Evolutionary conservation across 2,329 filamentous ascomycete species (phyloP).

Genomic region (Aciculosporium take): DNA sequence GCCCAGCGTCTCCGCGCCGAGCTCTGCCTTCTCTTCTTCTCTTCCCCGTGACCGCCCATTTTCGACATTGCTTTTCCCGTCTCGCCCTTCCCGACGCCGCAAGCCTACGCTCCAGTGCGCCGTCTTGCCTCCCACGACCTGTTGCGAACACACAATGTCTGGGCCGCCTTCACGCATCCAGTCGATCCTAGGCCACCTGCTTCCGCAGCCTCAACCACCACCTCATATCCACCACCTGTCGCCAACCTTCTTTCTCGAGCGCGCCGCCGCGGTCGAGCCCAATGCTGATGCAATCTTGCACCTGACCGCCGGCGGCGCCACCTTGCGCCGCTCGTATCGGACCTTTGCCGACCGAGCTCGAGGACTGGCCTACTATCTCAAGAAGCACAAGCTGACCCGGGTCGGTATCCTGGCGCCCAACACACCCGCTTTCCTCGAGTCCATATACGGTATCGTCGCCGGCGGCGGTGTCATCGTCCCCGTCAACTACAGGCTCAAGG

Average conservation of each 20-base stretch:
- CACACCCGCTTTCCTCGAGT: slow-evolving; percentile 86
- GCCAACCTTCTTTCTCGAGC: slow-evolving; percentile 74
- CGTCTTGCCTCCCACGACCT: background rate
- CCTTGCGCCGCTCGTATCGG: slow-evolving; percentile 62
- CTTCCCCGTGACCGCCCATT: background rate
- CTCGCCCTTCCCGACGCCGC: no score
- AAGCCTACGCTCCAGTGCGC: background rate
- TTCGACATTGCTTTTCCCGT: no score
- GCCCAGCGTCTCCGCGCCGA: no score
- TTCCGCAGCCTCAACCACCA: slow-evolving; percentile 26
- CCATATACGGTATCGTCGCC: slow-evolving; percentile 74
- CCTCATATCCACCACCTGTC: slow-evolving; percentile 64
- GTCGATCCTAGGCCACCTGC: slow-evolving; percentile 39
- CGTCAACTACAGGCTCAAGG: slow-evolving; percentile 51
- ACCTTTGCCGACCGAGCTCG: slow-evolving; percentile 75
- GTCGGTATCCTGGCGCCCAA: slow-evolving; percentile 85
- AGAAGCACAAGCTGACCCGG: slow-evolving; percentile 55
- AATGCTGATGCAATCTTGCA: slow-evolving; percentile 76
- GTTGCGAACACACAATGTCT: slow-evolving; percentile 38
- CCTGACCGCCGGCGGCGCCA: slow-evolving; percentile 60
- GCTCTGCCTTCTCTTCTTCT: no score
- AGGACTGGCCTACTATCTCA: slow-evolving; percentile 77
- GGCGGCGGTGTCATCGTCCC: slow-evolving; percentile 66
- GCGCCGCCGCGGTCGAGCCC: slow-evolving; percentile 79
- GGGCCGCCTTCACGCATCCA: slow-evolving; percentile 45